Percentiles rank a stretch among this genome's conserved stretches.
These are phyloP conservation scores for Amylocystis lapponica DNA, from an alignment of 768 basidiomycete species.

Conservation along the genomic window DNA sequence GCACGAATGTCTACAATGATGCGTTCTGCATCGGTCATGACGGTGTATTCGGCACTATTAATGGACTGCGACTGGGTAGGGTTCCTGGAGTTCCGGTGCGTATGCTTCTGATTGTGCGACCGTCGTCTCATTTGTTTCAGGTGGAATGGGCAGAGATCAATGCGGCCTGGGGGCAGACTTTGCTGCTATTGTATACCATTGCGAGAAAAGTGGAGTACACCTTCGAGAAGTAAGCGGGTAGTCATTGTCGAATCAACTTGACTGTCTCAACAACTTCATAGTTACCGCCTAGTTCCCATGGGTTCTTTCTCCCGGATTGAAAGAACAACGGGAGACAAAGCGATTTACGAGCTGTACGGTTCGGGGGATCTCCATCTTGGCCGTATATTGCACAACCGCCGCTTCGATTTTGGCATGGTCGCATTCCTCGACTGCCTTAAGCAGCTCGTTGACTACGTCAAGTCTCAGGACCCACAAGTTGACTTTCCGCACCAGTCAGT, in stretches of 20 bases:
- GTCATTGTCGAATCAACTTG: constrained; percentile 1
- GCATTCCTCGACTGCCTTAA: constrained; percentile 93
- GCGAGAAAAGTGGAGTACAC: constrained; percentile 87
- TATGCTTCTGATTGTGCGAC: constrained; percentile 7
- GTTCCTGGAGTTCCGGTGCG: constrained; percentile 77
- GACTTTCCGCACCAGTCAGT: constrained; percentile 88
- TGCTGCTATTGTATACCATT: constrained; percentile 87
- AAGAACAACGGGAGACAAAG: constrained; percentile 73
- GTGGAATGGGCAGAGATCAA: constrained; percentile 99
- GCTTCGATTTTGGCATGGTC: constrained; percentile 95
- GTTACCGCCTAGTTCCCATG: constrained; percentile 89
- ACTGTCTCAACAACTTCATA: constrained; percentile 24
- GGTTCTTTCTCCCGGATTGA: constrained; percentile 95
- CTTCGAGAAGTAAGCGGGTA: constrained; percentile 69
- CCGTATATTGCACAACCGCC: constrained; percentile 85
- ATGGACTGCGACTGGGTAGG: constrained; percentile 87
- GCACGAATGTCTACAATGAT: constrained; percentile 93
- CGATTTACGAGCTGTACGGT: constrained; percentile 87
- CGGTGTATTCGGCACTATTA: constrained; percentile 96
- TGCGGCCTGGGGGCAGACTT: constrained; percentile 95
- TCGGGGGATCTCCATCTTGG: constrained; percentile 90
- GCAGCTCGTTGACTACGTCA: constrained; percentile 85
- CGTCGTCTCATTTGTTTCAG: constrained; percentile 27
- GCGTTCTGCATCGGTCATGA: constrained; percentile 95
- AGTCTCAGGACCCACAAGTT: constrained; percentile 60